Evolutionary conservation across 345 rosid species (phyloP).

Genomic region (Pugionium dolabratum): DNA sequence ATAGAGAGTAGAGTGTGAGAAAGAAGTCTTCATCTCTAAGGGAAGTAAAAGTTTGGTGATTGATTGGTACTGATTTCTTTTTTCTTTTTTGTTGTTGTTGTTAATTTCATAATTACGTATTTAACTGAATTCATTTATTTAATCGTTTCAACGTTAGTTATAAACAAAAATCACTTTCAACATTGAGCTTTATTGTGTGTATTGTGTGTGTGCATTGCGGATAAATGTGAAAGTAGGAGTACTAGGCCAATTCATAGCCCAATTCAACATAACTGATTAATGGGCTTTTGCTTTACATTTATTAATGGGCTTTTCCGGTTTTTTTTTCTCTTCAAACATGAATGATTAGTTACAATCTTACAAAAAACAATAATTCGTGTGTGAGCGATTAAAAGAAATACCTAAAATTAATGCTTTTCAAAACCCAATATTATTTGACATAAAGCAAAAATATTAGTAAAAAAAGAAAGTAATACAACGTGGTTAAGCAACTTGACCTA

Average conservation of each 20-base stretch:
- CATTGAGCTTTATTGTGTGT: neutral
- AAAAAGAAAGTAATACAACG: neutral
- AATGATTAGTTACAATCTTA: neutral
- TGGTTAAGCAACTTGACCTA: slow-evolving; percentile 4
- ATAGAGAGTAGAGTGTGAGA: slow-evolving; percentile 17
- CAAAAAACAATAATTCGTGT: slow-evolving; percentile 3
- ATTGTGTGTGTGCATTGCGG: too few species aligned
- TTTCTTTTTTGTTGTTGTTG: neutral
- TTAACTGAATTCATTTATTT: slow-evolving; percentile 18
- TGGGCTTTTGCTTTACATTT: neutral
- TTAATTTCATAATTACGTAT: slow-evolving; percentile 10
- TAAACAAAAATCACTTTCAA: neutral
- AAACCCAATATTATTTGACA: neutral
- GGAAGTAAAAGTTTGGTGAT: slow-evolving; percentile 41
- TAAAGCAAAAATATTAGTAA: neutral
- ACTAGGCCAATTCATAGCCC: neutral
- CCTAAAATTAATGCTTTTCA: too few species aligned
- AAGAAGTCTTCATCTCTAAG: slow-evolving; percentile 46
- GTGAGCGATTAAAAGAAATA: too few species aligned
- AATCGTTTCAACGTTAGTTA: neutral
- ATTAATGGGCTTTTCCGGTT: neutral
- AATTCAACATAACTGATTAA: neutral
- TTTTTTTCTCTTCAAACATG: neutral
- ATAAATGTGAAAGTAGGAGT: neutral
- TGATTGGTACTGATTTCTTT: slow-evolving; percentile 31